Percentiles rank a stretch among this genome's conserved stretches.
phyloP scores from a whole-genome alignment of 2,329 filamentous ascomycete species.

The Paraphoma sp. region DNA sequence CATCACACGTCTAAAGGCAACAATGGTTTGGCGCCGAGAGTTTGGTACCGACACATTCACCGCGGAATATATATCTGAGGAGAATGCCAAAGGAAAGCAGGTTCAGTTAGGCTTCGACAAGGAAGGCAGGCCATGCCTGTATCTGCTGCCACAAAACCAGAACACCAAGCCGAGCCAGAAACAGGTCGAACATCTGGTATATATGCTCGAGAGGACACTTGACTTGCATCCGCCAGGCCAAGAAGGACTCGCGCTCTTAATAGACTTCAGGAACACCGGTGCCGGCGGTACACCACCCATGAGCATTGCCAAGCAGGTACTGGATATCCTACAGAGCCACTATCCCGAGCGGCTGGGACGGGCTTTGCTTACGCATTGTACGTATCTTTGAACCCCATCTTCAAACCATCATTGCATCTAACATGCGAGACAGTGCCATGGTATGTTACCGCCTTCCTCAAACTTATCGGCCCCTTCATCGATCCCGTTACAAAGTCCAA shows the following conservation, averaged over 20 bases:
- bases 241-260: slow-evolving; percentile 84
- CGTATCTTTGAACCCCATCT: slow-evolving; percentile 33
- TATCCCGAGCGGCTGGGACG: slow-evolving; percentile 92
- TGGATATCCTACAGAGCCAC: slow-evolving; percentile 91
- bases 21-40: slow-evolving; percentile 86
- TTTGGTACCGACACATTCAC: slow-evolving; percentile 80
- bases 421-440: slow-evolving; percentile 71
- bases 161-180: slow-evolving; percentile 87
- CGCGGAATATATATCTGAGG: slow-evolving; percentile 85
- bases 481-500: slow-evolving; percentile 93
- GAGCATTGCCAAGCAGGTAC: slow-evolving; percentile 78
- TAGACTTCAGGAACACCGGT: slow-evolving; percentile 87
- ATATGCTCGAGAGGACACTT: slow-evolving; percentile 89
- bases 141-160: slow-evolving; percentile 87
- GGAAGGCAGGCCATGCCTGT: slow-evolving; percentile 83
- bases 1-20: slow-evolving; percentile 78
- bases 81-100: slow-evolving; percentile 98
- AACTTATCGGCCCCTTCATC: slow-evolving; percentile 93
- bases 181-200: slow-evolving; percentile 93
- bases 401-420: slow-evolving; percentile 1
- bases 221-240: slow-evolving; percentile 87
- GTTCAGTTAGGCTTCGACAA: slow-evolving; percentile 88
- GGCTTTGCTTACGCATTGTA: slow-evolving; percentile 88
- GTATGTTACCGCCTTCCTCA: slow-evolving; percentile 93
- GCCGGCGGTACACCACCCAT: slow-evolving; percentile 78